phyloP scores from a whole-genome alignment of 2,329 filamentous ascomycete genomes.

The Alternaria longipes region DNA sequence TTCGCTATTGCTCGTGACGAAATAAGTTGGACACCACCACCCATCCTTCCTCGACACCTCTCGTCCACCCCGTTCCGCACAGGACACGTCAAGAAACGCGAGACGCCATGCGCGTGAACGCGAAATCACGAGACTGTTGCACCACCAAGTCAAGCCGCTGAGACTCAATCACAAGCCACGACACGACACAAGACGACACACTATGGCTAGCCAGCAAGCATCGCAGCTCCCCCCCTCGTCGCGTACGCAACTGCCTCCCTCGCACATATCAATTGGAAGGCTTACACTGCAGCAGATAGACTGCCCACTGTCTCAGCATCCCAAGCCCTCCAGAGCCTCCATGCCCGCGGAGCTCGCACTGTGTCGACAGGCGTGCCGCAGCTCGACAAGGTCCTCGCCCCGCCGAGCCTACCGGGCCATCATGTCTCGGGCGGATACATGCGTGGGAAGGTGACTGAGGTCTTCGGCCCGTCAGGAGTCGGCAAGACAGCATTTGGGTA shows the following conservation, averaged over 20 bases:
- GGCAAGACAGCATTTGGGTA: constrained; percentile 88
- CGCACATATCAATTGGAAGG: not conserved
- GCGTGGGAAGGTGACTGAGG: constrained; percentile 81
- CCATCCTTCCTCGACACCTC: not conserved
- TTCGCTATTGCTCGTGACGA: constrained; percentile 33
- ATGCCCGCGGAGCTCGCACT: constrained; percentile 59
- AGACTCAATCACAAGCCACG: constrained; percentile 7
- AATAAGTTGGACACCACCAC: constrained; percentile 24
- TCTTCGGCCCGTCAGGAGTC: constrained; percentile 86
- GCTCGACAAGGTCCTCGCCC: constrained; percentile 57
- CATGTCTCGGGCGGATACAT: constrained; percentile 64
- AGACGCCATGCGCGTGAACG: constrained; percentile 27
- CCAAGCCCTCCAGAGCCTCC: constrained; percentile 71
- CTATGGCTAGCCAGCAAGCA: constrained; percentile 45
- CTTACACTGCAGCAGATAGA: constrained; percentile 65
- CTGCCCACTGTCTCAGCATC: constrained; percentile 80
- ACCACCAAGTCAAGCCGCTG: constrained; percentile 9
- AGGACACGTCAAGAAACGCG: constrained; percentile 15
- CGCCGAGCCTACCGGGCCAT: constrained; percentile 36
- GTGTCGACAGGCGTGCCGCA: constrained; percentile 59
- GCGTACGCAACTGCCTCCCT: constrained; percentile 42
- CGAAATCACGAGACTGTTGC: constrained; percentile 33
- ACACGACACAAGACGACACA: constrained; percentile 28
- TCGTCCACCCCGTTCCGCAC: constrained; percentile 7
- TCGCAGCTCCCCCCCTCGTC: constrained; percentile 45